Conservation (phyloP, 2,329 filamentous ascomycete genomes). For the Stagonosporopsis vannaccii region DNA sequence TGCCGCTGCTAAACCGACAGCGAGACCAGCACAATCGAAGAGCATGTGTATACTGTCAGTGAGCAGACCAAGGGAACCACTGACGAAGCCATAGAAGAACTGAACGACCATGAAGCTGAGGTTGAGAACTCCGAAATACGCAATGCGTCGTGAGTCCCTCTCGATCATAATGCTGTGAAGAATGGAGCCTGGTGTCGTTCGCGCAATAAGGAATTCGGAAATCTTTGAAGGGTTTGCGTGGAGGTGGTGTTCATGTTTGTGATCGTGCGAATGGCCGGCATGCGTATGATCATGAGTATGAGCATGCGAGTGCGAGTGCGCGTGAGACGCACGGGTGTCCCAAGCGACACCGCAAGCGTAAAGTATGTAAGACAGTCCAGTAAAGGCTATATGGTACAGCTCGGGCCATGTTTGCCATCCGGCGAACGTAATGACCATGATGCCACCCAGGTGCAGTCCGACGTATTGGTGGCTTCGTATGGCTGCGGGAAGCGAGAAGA, state of each 20-base stretch:
- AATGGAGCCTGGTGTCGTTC: conserved; percentile 75
- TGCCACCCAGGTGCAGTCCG: conserved; percentile 42
- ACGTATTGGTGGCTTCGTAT: conserved; percentile 49
- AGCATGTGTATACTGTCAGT: conserved; percentile 99
- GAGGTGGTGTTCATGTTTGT: conserved; percentile 44
- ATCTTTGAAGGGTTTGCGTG: conserved; percentile 68
- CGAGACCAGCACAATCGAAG: conserved; percentile 92
- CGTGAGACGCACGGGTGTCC: conserved; percentile 45
- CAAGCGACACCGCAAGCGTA: conserved; percentile 51
- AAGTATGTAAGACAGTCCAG: conserved; percentile 35
- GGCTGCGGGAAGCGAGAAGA: conserved; percentile 52
- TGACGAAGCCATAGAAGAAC: conserved; percentile 91
- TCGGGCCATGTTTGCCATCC: conserved; percentile 32
- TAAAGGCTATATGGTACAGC: conserved; percentile 25
- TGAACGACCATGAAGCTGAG: conserved; percentile 95
- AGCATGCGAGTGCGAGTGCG: conserved; percentile 34
- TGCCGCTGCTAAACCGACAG: conserved; percentile 87
- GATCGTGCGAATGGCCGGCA: conserved; percentile 40
- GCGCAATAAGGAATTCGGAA: conserved; percentile 75
- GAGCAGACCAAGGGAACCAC: conserved; percentile 90
- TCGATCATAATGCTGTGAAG: conserved; percentile 86
- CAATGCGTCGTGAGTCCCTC: conserved; percentile 91
- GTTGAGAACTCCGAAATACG: conserved; percentile 97
- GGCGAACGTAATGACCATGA: conserved; percentile 33
- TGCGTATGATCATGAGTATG: conserved; percentile 42